Evolutionary conservation across 2,329 filamentous ascomycete genomes (phyloP).

Genomic region (Gaeumannomyces sp.): DNA sequence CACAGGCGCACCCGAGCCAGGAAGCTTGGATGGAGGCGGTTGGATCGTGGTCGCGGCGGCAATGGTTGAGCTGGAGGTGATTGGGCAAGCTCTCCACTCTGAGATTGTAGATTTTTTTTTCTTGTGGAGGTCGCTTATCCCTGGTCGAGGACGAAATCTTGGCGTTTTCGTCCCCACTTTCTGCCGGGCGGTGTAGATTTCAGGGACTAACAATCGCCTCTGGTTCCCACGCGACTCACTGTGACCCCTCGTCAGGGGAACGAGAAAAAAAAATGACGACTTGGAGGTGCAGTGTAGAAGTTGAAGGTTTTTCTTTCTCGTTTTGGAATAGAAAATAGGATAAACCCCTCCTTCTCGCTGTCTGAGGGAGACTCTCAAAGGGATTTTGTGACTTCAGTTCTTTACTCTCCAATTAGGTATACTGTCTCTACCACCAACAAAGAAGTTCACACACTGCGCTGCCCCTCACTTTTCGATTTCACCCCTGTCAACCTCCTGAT

Average conservation of each 20-base stretch:
- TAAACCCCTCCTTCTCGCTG: background rate
- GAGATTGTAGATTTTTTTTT: constrained; percentile 15
- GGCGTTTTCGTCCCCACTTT: constrained; percentile 12
- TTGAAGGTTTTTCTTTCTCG: no score
- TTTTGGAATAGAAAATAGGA: background rate
- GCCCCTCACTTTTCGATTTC: background rate
- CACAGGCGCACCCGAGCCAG: background rate
- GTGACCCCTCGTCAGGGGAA: background rate
- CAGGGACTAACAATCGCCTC: background rate
- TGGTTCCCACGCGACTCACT: background rate
- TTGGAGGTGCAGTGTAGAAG: background rate
- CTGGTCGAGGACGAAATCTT: constrained; percentile 15
- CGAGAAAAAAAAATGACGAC: background rate
- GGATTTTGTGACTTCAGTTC: background rate
- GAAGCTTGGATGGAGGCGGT: constrained; percentile 1
- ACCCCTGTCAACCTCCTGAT: no score
- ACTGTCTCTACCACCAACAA: background rate
- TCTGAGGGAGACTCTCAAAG: background rate
- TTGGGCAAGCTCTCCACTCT: constrained; percentile 16
- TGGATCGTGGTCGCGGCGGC: constrained; percentile 2
- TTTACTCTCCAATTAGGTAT: background rate
- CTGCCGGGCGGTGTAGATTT: constrained; percentile 15
- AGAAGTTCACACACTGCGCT: background rate
- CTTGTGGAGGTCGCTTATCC: constrained; percentile 14
- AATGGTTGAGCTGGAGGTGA: constrained; percentile 13